phyloP scores from a whole-genome alignment of 345 rosid genomes.

The Eutrema japonicum region DNA sequence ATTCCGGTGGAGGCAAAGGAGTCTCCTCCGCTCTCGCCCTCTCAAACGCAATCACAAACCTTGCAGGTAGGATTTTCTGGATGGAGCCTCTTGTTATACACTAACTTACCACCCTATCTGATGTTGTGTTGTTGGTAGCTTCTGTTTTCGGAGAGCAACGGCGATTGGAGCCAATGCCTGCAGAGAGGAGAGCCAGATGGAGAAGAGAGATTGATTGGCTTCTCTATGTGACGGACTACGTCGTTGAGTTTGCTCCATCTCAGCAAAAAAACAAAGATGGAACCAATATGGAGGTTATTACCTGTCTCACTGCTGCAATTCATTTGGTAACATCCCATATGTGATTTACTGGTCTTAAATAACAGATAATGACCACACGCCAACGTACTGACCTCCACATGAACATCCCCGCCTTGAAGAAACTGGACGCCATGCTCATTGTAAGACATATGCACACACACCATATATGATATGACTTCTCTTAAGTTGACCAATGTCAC shows the following conservation, averaged over 20 bases:
- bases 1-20: constrained; percentile 80
- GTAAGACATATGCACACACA: constrained; percentile 48
- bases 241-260: constrained; percentile 70
- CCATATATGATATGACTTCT: neutral
- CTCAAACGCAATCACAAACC: constrained; percentile 58
- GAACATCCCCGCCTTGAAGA: constrained; percentile 83
- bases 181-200: constrained; percentile 67
- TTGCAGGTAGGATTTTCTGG: constrained; percentile 42
- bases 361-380: constrained; percentile 74
- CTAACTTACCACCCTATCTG: neutral
- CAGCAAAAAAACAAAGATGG: constrained; percentile 67
- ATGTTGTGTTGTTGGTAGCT: constrained; percentile 38
- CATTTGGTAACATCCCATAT: neutral
- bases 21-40: constrained; percentile 77
- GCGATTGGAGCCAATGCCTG: constrained; percentile 65
- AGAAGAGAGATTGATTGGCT: constrained; percentile 74
- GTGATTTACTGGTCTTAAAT: constrained; percentile 5
- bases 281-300: constrained; percentile 58
- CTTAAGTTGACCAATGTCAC: neutral
- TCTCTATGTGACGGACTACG: constrained; percentile 61
- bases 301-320: neutral
- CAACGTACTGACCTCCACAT: constrained; percentile 79
- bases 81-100: neutral
- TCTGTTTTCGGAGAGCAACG: constrained; percentile 57
- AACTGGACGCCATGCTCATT: constrained; percentile 81